A percentile compares a stretch with the other conserved stretches of the same genome.
These are phyloP conservation scores for Casuarina glauca DNA, from an alignment of 306 rosid species.

Conservation along the genomic window DNA sequence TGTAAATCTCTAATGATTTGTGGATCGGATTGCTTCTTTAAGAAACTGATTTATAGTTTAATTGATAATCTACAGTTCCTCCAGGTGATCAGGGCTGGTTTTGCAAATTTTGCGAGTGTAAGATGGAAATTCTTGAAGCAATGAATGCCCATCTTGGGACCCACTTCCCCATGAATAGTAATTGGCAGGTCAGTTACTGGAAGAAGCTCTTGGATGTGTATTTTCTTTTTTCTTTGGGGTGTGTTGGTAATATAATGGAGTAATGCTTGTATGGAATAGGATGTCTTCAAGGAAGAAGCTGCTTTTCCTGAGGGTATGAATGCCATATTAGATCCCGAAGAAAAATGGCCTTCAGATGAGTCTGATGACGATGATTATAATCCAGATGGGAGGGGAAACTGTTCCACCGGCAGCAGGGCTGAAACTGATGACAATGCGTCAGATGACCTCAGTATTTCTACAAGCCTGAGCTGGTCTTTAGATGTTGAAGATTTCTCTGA, in stretches of 20 bases:
- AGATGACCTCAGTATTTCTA: constrained; percentile 48
- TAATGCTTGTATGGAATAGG: constrained; percentile 40
- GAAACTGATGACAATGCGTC: constrained; percentile 43
- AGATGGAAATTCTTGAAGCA: constrained; percentile 72
- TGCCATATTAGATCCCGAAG: constrained; percentile 57
- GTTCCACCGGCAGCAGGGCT: constrained; percentile 39
- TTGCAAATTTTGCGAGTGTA: constrained; percentile 83
- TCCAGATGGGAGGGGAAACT: constrained; percentile 65
- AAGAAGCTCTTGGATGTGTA: constrained; percentile 10
- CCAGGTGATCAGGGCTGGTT: constrained; percentile 85
- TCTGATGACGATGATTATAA: constrained; percentile 88
- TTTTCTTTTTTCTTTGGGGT: constrained; percentile 2
- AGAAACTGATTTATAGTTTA: constrained; percentile 27
- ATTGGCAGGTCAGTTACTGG: constrained; percentile 69
- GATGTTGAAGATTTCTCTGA: constrained; percentile 38
- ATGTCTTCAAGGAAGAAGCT: constrained; percentile 89
- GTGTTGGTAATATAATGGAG: constrained; percentile 11
- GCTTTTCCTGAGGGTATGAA: constrained; percentile 58
- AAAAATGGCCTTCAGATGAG: constrained; percentile 93
- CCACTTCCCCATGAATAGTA: constrained; percentile 59
- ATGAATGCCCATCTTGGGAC: constrained; percentile 91
- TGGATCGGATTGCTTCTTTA: constrained; percentile 15
- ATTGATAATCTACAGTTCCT: constrained; percentile 52
- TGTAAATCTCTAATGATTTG: constrained; percentile 22
- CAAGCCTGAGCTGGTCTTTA: constrained; percentile 52